These are phyloP conservation scores for Actinidia polygama DNA, from an alignment of 179 eudicot species.

Conservation along the genomic window DNA sequence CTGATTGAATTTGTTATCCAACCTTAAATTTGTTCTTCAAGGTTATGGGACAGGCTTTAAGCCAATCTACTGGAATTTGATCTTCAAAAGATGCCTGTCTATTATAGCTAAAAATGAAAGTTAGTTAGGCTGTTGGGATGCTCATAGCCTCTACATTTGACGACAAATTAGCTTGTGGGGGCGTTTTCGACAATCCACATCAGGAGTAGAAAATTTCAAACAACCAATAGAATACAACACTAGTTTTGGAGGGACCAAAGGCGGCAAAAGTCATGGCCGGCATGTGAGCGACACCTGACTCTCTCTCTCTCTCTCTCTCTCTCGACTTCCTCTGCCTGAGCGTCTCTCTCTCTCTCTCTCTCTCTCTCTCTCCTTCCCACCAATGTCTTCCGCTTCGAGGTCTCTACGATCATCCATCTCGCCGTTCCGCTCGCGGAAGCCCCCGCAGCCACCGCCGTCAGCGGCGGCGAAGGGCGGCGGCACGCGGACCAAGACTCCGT, in stretches of 20 bases:
- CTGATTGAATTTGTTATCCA: no score
- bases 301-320: not conserved
- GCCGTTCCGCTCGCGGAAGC: constrained; percentile 40
- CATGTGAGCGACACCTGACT: constrained; percentile 8
- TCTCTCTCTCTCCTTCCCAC: not conserved
- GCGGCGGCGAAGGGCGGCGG: not conserved
- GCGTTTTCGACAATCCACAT: no score
- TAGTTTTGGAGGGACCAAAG: constrained; percentile 23
- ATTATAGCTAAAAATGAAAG: no score
- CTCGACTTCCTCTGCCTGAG: no score
- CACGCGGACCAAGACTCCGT: constrained; percentile 16
- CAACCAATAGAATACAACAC: not conserved
- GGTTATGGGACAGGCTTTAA: no score
- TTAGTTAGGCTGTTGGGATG: no score
- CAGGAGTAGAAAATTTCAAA: not conserved
- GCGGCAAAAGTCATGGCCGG: constrained; percentile 23
- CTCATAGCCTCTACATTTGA: no score
- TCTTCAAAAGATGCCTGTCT: no score
- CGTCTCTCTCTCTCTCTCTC: not conserved
- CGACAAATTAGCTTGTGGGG: no score
- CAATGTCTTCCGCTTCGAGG: constrained; percentile 34
- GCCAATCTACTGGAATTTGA: no score
- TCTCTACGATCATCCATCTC: constrained; percentile 34
- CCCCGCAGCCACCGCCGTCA: constrained; percentile 29
- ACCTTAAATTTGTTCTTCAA: no score